Conservation (phyloP, 805 yeast genomes). For the Saccharomycopsis javanensis region DNA sequence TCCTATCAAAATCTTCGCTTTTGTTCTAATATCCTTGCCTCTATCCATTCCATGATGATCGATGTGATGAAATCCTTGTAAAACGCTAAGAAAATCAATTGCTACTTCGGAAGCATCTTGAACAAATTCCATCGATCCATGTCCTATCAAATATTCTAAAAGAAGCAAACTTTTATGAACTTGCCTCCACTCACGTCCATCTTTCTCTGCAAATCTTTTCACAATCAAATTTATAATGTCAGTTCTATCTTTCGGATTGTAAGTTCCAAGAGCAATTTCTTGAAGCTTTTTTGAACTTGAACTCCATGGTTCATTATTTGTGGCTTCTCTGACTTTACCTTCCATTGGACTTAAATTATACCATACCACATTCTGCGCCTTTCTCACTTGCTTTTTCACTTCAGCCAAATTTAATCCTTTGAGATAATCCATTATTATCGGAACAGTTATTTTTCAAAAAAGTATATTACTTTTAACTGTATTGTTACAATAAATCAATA, state of each 20-base stretch:
- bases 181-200: slow-evolving; percentile 96
- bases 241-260: slow-evolving; percentile 69
- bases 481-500: no score
- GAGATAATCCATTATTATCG: slow-evolving; percentile 51
- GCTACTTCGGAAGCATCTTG: slow-evolving; percentile 81
- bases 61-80: slow-evolving; percentile 85
- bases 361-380: slow-evolving; percentile 85
- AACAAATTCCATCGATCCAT: slow-evolving; percentile 89
- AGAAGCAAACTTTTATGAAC: slow-evolving; percentile 88
- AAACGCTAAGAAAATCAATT: slow-evolving; percentile 68
- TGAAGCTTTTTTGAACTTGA: slow-evolving; percentile 85
- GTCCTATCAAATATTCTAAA: slow-evolving; percentile 79
- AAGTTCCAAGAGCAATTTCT: slow-evolving; percentile 89
- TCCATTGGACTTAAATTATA: slow-evolving; percentile 94
- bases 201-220: slow-evolving; percentile 87
- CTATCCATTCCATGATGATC: slow-evolving; percentile 92
- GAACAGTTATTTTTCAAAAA: no score
- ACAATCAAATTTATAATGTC: slow-evolving; percentile 67
- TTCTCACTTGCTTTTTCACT: slow-evolving; percentile 92
- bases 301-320: slow-evolving; percentile 99
- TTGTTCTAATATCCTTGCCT: slow-evolving; percentile 87
- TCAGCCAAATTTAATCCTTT: slow-evolving; percentile 83
- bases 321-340: slow-evolving; percentile 91
- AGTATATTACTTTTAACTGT: no score
- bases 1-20: slow-evolving; percentile 64